Percentiles rank a stretch among this genome's conserved stretches.
Evolutionary conservation across 2,329 filamentous ascomycete species (phyloP).

Genomic region (Aspergillus japonicus): DNA sequence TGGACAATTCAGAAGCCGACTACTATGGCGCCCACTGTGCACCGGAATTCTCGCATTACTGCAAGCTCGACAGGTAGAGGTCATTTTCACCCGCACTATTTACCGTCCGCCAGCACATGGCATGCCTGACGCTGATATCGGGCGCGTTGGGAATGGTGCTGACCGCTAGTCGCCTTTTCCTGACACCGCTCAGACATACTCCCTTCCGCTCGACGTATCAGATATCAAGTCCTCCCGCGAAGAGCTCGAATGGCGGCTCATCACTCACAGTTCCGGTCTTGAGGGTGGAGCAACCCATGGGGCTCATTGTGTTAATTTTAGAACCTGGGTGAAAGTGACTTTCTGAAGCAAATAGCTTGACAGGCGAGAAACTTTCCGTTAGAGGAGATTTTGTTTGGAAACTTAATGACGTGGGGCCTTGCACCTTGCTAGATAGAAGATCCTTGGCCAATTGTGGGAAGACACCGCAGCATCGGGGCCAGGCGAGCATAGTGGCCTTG

Average conservation of each 20-base stretch:
- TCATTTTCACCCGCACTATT: not conserved
- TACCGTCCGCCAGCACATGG: not conserved
- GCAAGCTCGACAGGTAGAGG: not conserved
- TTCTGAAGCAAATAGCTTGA: not conserved
- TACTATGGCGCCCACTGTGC: not conserved
- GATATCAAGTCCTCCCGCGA: not conserved
- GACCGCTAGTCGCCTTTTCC: slow-evolving; percentile 1
- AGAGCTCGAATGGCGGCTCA: not conserved
- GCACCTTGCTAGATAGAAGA: not conserved
- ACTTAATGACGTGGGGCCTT: not conserved
- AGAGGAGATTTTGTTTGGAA: not conserved
- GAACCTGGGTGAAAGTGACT: not conserved
- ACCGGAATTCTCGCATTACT: not conserved
- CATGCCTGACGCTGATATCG: slow-evolving; percentile 1
- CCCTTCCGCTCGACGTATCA: not conserved
- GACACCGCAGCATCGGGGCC: not conserved
- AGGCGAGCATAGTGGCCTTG: not conserved
- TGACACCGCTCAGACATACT: slow-evolving; percentile 4
- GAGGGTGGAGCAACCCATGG: not conserved
- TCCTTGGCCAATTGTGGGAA: not conserved
- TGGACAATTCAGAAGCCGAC: not conserved
- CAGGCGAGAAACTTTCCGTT: not conserved
- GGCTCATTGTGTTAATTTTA: not conserved
- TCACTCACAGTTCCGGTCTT: not conserved
- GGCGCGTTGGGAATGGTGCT: not conserved